Base-by-base conservation (phyloP, 345 rosid species). In the Murraya paniculata region DNA sequence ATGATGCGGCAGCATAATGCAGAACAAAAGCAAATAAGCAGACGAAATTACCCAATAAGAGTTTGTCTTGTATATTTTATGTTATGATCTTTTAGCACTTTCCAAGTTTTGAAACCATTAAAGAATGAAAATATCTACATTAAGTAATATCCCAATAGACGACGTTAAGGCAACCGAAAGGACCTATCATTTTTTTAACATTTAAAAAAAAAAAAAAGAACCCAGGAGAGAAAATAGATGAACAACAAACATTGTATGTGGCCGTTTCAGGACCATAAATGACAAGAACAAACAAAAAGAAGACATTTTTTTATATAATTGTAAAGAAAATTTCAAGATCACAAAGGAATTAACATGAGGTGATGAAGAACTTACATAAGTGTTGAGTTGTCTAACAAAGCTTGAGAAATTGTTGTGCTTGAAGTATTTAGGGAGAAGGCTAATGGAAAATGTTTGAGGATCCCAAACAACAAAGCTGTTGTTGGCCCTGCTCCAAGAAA, bases 391-490 rank as follows among this genome's bases (percentile, higher is more conserved):
- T 79, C 97, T 87, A 71, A 90, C 89, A 82, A 92, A 92, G 87
- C 97, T 92, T 13, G 97, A 92, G 90, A 90, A 92, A 82, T 92
- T 92, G 74, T 83, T 90, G 88, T 92, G 97, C 84, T 92, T 92
- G 85, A 92, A 92, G 87, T 77, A 87, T 82, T 72, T 88, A 6
- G 94, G 94, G 35, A 91, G 86, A 64, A 91, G 89, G 68, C 75
- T 80, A 60, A 57, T 65, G n/a, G 92, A 78, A 80, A 91, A 91
- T 55, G 85, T 72, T 48, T 87, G 92, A 9, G 94, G 93, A 84
- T 90, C 92, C 94, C 93, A 92, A 8, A 92, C 89, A 11, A 92
- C 72, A 79, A 92, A 90, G 81, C 93, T 92, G 78, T 90, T 89
- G 70, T 86, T 81, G 62, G 85, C 85, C 80, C 83, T 77, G 83